phyloP scores from a whole-genome alignment of 129 eudicot species.

The Chrysanthemum seticuspe region DNA sequence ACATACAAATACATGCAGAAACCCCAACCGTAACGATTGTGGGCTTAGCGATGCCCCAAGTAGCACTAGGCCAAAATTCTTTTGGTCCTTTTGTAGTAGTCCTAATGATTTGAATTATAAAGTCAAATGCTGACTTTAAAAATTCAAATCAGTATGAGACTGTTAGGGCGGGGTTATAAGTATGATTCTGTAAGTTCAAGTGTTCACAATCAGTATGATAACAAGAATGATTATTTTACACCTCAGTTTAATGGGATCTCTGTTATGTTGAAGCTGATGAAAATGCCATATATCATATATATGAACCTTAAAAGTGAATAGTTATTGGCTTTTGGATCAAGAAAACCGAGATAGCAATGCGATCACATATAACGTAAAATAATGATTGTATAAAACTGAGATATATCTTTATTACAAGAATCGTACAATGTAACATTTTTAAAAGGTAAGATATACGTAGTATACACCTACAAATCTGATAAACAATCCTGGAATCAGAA shows the following conservation, averaged over 20 bases:
- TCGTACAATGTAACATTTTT: no score
- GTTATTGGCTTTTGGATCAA: constrained; percentile 2
- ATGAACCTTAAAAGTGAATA: not conserved
- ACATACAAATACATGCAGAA: no score
- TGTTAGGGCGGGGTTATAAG: no score
- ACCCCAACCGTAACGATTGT: no score
- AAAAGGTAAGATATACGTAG: no score
- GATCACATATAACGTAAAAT: constrained; percentile 5
- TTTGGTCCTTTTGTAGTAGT: no score
- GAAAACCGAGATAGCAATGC: constrained; percentile 12
- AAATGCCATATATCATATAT: not conserved
- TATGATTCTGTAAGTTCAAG: no score
- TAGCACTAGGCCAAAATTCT: no score
- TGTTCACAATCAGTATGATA: no score
- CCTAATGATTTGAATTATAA: not conserved
- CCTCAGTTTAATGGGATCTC: not conserved
- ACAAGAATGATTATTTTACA: not conserved
- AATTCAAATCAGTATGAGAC: not conserved
- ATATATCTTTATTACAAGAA: no score
- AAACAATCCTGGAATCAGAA: not conserved
- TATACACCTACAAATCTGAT: no score
- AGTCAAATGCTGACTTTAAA: constrained; percentile 1
- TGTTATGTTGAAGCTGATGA: not conserved
- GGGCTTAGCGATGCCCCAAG: no score
- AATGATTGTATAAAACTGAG: not conserved